Evolutionary conservation across 805 yeast genomes (phyloP).

Genomic region (Kuraishia borneana): DNA sequence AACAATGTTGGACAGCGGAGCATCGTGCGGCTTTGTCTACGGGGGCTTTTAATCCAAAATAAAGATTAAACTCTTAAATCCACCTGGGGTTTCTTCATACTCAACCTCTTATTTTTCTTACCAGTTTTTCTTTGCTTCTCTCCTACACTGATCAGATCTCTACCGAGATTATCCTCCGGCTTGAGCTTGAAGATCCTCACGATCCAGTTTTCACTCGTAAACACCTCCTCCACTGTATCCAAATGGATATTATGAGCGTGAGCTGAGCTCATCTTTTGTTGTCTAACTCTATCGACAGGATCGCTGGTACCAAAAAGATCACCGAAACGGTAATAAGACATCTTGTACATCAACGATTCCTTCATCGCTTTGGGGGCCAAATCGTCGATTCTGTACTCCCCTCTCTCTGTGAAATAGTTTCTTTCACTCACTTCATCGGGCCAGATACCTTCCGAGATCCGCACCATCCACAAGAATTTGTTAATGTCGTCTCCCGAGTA

Average conservation of each 20-base stretch:
- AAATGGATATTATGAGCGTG: conserved; percentile 37
- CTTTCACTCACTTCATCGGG: conserved; percentile 94
- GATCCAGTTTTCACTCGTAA: conserved; percentile 93
- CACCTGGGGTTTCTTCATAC: conserved; percentile 17
- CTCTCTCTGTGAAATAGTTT: conserved; percentile 69
- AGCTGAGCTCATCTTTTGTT: conserved; percentile 36
- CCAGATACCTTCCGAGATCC: conserved; percentile 99
- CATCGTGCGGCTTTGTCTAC: too few species aligned
- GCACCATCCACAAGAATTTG: conserved; percentile 97
- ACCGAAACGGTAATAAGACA: conserved; percentile 81
- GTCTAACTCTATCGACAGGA: conserved; percentile 79
- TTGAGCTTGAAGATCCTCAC: conserved; percentile 91
- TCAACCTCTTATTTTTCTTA: conserved; percentile 15
- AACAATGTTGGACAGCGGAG: too few species aligned
- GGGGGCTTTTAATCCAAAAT: too few species aligned
- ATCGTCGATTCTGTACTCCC: conserved; percentile 83
- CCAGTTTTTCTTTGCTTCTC: conserved; percentile 28
- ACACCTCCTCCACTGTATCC: conserved; percentile 84
- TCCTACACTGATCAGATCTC: conserved; percentile 55
- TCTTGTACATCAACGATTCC: conserved; percentile 86
- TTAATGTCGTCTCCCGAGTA: conserved; percentile 94
- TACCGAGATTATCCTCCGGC: conserved; percentile 77
- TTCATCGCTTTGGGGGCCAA: conserved; percentile 78
- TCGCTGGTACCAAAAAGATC: conserved; percentile 54
- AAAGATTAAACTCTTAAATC: conserved; percentile 14